Conservation (phyloP, 1,284 basidiomycete species). For the Phlebopus sp. region DNA sequence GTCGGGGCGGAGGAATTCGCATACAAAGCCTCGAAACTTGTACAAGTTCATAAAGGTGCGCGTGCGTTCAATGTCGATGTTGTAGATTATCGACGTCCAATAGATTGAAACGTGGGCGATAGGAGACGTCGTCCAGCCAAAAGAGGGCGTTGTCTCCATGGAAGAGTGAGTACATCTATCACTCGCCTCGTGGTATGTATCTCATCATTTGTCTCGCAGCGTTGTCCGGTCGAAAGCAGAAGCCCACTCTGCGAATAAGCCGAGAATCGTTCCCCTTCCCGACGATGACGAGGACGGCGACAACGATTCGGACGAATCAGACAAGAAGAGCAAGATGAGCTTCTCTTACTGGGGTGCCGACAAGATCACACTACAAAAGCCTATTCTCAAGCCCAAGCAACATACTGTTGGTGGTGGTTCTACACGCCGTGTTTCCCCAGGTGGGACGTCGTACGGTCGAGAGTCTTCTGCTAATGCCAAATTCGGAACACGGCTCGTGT, state of each 20-base stretch:
- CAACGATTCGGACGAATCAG: conserved; percentile 76
- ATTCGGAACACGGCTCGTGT: conserved; percentile 72
- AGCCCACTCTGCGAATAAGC: conserved; percentile 54
- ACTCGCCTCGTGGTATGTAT: conserved; percentile 3
- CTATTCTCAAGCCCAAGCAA: conserved; percentile 53
- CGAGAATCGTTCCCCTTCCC: conserved; percentile 68
- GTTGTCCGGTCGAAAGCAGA: conserved; percentile 67
- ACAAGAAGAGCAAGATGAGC: conserved; percentile 87
- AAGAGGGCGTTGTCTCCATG: conserved; percentile 77
- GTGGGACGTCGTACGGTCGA: conserved; percentile 57
- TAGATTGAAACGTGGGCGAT: conserved; percentile 91
- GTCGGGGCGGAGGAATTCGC: conserved; percentile 66
- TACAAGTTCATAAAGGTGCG: conserved; percentile 83
- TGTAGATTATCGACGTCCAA: conserved; percentile 5
- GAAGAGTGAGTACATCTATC: conserved; percentile 63
- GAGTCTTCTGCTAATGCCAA: conserved; percentile 84
- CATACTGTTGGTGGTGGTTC: conserved; percentile 36
- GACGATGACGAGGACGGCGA: conserved; percentile 58
- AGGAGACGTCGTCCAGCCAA: conserved; percentile 65
- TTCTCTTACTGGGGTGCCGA: conserved; percentile 90
- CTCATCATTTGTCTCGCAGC: conserved; percentile 35
- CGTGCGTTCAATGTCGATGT: conserved; percentile 5
- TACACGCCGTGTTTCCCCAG: conserved; percentile 44
- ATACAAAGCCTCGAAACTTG: conserved; percentile 81
- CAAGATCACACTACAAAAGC: conserved; percentile 80